Percentiles rank a stretch among this genome's conserved stretches.
Evolutionary conservation across 352 stramenopile genomes (phyloP).

Genomic region (Pelagophyceae sp.): DNA sequence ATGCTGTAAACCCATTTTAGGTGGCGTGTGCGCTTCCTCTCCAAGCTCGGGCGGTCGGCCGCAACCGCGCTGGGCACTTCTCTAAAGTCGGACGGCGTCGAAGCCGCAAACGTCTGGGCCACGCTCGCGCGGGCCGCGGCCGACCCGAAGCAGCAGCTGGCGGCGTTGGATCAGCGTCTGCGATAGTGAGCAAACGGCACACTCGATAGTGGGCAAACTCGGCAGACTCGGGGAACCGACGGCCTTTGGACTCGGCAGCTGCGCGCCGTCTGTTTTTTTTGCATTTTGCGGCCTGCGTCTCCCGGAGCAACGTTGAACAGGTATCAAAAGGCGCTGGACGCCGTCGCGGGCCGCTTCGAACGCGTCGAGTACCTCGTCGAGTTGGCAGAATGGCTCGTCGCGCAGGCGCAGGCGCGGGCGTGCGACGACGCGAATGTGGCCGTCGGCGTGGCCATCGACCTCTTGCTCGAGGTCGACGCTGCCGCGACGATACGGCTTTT

Average conservation of each 20-base stretch:
- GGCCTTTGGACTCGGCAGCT: too few relatives aligned
- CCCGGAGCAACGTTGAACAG: too few relatives aligned
- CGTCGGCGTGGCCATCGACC: constrained; percentile 48
- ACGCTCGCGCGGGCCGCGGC: constrained; percentile 34
- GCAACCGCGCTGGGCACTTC: constrained; percentile 26
- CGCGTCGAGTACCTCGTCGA: constrained; percentile 54
- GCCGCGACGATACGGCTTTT: too few relatives aligned
- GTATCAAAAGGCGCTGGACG: constrained; percentile 47
- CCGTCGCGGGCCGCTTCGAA: constrained; percentile 52
- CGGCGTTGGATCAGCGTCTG: too few relatives aligned
- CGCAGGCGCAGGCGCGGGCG: background rate
- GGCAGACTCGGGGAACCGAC: too few relatives aligned
- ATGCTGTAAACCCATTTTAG: too few relatives aligned
- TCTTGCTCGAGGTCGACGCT: constrained; percentile 41
- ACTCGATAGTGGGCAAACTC: too few relatives aligned
- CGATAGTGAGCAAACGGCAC: too few relatives aligned
- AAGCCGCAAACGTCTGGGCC: constrained; percentile 29
- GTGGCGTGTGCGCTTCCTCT: constrained; percentile 46
- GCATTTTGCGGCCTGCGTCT: too few relatives aligned
- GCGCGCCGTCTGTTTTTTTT: too few relatives aligned
- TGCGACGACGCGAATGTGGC: constrained; percentile 26
- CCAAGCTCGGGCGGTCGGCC: constrained; percentile 44
- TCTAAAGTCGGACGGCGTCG: constrained; percentile 31
- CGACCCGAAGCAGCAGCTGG: constrained; percentile 36
- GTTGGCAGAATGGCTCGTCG: constrained; percentile 67